These are phyloP conservation scores for Trametes polyzona DNA, from an alignment of 1,284 basidiomycete species.

Conservation along the genomic window DNA sequence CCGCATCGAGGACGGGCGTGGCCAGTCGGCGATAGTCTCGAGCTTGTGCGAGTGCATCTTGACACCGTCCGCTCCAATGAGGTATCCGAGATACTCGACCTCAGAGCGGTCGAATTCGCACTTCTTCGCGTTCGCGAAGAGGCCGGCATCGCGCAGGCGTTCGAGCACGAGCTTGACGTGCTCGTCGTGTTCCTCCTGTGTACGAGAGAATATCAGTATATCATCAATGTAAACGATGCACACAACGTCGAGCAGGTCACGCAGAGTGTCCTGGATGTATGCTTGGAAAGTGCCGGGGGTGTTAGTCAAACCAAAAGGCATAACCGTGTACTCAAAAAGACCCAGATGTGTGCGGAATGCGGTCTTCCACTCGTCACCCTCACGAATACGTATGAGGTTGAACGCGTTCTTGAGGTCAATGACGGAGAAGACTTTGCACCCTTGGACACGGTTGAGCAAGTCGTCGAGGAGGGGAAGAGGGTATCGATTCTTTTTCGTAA, in stretches of 20 bases:
- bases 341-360: conserved; percentile 24
- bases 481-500: conserved; percentile 21
- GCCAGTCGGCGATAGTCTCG: conserved; percentile 42
- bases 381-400: conserved; percentile 9
- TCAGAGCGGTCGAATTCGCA: conserved; percentile 40
- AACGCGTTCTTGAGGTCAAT: conserved; percentile 17
- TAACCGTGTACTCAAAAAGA: conserved; percentile 20
- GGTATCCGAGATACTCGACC: conserved; percentile 47
- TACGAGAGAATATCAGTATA: conserved; percentile 32
- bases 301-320: conserved; percentile 25
- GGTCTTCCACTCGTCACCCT: conserved; percentile 15
- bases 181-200: conserved; percentile 30
- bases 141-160: conserved; percentile 9
- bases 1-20: conserved; percentile 34
- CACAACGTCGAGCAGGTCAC: conserved; percentile 20
- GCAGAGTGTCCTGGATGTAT: conserved; percentile 17
- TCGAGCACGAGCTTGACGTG: conserved; percentile 29
- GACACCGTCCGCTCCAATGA: conserved; percentile 38
- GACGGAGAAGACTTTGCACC: conserved; percentile 19
- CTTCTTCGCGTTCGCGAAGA: conserved; percentile 40
- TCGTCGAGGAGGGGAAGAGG: conserved; percentile 19
- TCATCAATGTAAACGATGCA: conserved; percentile 35
- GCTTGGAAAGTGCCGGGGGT: conserved; percentile 21
- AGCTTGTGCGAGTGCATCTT: conserved; percentile 48
- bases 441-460: conserved; percentile 16